Conservation (phyloP, 2,329 filamentous ascomycete genomes). For the Orbilia quercus region DNA sequence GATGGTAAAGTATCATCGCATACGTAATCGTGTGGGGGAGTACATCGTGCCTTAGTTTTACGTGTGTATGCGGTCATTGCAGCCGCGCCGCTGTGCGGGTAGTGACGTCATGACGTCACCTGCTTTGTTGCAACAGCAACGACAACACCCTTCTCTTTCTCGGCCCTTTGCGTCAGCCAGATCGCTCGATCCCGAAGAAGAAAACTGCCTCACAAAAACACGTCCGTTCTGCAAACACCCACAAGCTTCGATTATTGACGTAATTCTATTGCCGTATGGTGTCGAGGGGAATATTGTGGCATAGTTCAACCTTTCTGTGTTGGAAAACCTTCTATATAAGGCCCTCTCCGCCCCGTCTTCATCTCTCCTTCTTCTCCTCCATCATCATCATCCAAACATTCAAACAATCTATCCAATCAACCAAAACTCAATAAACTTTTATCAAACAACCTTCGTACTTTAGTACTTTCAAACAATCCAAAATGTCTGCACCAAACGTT, state of each 20-base stretch:
- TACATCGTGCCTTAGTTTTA: slow-evolving; percentile 7
- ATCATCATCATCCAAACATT: slow-evolving; percentile 48
- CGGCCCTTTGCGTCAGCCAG: slow-evolving; percentile 9
- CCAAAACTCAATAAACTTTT: slow-evolving; percentile 22
- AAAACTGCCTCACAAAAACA: slow-evolving; percentile 35
- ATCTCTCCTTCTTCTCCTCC: slow-evolving; percentile 30
- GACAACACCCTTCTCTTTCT: not conserved
- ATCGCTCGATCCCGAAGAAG: slow-evolving; percentile 4
- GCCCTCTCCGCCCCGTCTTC: slow-evolving; percentile 16
- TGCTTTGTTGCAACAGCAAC: slow-evolving; percentile 12
- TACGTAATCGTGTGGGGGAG: slow-evolving; percentile 5
- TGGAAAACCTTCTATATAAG: slow-evolving; percentile 48
- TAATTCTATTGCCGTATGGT: slow-evolving; percentile 6
- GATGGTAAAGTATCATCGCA: slow-evolving; percentile 2
- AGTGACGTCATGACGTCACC: slow-evolving; percentile 56
- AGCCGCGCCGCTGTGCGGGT: slow-evolving; percentile 31
- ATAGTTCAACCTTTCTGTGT: not conserved
- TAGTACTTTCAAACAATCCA: slow-evolving; percentile 36
- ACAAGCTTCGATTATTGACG: slow-evolving; percentile 23
- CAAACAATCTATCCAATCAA: slow-evolving; percentile 24
- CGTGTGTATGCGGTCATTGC: slow-evolving; percentile 44
- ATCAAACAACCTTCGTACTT: slow-evolving; percentile 15
- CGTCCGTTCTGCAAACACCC: too few species aligned
- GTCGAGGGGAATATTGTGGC: not conserved
- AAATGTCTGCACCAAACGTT: slow-evolving; percentile 54